Percentiles rank a stretch among this genome's conserved stretches.
Evolutionary conservation across 2,329 filamentous ascomycete species (phyloP).

Genomic region (Fusarium concolor): DNA sequence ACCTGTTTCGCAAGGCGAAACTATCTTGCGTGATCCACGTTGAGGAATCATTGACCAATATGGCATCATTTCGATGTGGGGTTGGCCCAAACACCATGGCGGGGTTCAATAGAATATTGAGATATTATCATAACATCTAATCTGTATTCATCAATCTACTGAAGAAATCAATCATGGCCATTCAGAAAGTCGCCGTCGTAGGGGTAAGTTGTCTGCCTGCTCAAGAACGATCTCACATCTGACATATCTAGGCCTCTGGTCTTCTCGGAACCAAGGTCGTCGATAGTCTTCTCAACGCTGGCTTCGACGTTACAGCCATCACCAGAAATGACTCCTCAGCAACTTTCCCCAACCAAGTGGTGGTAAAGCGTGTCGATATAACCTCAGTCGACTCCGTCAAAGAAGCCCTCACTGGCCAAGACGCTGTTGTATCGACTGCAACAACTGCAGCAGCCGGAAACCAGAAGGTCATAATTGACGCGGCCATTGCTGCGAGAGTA

Average conservation of each 20-base stretch:
- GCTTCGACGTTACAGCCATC: background rate
- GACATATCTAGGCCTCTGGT: background rate
- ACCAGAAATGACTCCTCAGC: conserved; percentile 14
- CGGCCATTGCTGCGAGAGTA: background rate
- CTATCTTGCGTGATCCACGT: no score
- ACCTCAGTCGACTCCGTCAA: background rate
- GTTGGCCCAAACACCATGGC: background rate
- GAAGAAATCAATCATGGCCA: background rate
- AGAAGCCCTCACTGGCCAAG: background rate
- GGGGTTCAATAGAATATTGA: background rate
- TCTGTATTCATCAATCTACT: background rate
- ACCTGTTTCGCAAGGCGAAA: background rate
- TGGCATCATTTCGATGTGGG: conserved; percentile 7
- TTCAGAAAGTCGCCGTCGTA: conserved; percentile 8
- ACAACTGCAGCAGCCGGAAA: background rate
- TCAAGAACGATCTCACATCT: background rate
- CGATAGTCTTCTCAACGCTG: background rate
- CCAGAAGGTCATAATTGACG: conserved; percentile 9
- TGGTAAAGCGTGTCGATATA: background rate
- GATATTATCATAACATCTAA: background rate
- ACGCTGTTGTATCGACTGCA: conserved; percentile 1
- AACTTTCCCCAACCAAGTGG: background rate
- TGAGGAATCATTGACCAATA: background rate
- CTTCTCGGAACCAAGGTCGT: conserved; percentile 13
- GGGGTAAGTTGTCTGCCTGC: background rate